These are phyloP conservation scores for Anisodus tanguticus DNA, from an alignment of 257 asterid genomes.

Conservation along the genomic window DNA sequence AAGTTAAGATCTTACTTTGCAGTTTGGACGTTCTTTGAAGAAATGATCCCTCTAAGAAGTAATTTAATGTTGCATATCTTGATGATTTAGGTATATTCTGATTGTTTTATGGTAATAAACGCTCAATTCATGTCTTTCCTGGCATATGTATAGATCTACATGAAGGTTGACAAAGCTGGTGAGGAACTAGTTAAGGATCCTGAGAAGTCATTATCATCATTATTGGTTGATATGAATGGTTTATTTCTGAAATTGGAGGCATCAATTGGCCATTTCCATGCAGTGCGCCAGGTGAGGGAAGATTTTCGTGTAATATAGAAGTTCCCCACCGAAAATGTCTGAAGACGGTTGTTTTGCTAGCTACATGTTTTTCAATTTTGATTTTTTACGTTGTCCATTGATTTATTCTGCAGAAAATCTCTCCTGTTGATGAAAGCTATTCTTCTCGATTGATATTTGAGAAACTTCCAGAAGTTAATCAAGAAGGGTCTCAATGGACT, in stretches of 20 bases:
- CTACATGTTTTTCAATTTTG: conserved; percentile 23
- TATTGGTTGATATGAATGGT: conserved; percentile 72
- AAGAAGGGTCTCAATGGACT: conserved; percentile 89
- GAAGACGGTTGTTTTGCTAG: background rate
- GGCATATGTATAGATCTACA: conserved; percentile 59
- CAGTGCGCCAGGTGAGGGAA: conserved; percentile 67
- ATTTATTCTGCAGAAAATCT: conserved; percentile 69
- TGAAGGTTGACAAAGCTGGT: conserved; percentile 81
- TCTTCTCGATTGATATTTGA: conserved; percentile 78
- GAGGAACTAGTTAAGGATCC: conserved; percentile 73
- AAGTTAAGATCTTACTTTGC: background rate
- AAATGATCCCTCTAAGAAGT: background rate
- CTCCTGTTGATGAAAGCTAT: conserved; percentile 88
- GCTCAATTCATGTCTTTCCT: background rate
- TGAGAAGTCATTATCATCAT: conserved; percentile 65
- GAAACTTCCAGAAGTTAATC: conserved; percentile 86
- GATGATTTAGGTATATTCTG: background rate
- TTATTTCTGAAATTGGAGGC: conserved; percentile 81
- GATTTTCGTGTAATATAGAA: background rate
- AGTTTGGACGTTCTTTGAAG: conserved; percentile 2
- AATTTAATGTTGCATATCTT: background rate
- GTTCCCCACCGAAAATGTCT: conserved; percentile 1
- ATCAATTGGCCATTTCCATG: conserved; percentile 89
- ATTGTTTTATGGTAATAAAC: background rate
- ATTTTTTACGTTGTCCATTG: conserved; percentile 24